Base-by-base conservation (phyloP, 768 basidiomycete genomes). In the Leccinum subgranulosum region DNA sequence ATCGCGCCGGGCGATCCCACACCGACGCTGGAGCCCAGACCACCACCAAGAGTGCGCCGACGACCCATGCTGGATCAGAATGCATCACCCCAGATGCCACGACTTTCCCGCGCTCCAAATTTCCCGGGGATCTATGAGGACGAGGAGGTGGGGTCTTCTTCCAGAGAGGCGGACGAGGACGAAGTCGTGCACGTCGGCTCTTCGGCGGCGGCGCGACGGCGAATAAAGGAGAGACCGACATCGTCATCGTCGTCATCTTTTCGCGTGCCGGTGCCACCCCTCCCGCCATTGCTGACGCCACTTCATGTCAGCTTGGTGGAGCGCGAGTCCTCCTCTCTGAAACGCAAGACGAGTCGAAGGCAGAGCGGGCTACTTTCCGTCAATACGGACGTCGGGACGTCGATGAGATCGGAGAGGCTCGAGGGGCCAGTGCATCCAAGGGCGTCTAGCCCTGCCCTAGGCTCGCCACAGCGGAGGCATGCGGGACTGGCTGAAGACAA, bases 81-180 rank as follows among this genome's bases (percentile, higher is more conserved):
- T 53, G 57, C 75, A 55, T 80, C 81, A 15, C 83, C 82, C 1
- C 79, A 79, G 54, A 71, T 75, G 25, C 78, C 77, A 60, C 83
- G 86, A 41, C 77, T 88, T 54, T 81, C 86, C n/a, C 81, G 84
- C 51, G 74, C 82, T 41, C 88, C 86, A 9, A 85, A 80, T 53
- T 68, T 89, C 36, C 87, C 87, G 0, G 84, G 81, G 15, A 88
- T 89, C 53, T 64, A 74, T 29, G 87, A 89, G 65, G 88, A 88
- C 47, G 85, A 87, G 1, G 88, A 90, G 66, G 76, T 78, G 7
- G 69, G 60, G 17, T 68, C 69, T 21, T 79, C 79, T 21, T 60
- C 62, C 41, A 9, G 19, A 0, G 78, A 79, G 1, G 76, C 75
- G 9, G 79, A 79, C 4, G 72, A 78, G 6, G 79, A 80, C 28